phyloP scores from a whole-genome alignment of 75 land plant species.

The Gnetum montanum region DNA sequence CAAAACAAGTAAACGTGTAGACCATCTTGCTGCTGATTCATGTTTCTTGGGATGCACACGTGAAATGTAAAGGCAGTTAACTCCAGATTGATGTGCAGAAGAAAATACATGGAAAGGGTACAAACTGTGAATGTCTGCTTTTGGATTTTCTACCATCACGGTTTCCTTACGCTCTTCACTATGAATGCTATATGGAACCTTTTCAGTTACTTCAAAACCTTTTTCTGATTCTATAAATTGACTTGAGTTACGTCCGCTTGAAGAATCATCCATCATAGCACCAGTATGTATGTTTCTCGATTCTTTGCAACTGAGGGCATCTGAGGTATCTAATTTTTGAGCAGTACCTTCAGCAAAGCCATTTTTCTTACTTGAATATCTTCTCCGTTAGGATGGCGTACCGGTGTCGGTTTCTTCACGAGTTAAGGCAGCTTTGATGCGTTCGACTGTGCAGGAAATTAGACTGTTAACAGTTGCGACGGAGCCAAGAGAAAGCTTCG shows the following conservation, averaged over 20 bases:
- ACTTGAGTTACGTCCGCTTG: too few relatives aligned
- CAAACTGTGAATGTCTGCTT: conserved; percentile 15
- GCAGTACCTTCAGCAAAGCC: neutral
- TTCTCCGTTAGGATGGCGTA: too few relatives aligned
- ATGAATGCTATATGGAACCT: neutral
- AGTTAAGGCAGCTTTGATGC: conserved; percentile 15
- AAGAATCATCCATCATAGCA: too few relatives aligned
- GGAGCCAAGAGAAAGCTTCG: conserved; percentile 19
- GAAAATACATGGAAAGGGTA: conserved; percentile 39
- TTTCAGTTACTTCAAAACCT: neutral
- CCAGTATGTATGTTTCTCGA: neutral
- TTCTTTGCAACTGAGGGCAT: neutral
- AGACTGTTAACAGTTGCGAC: conserved; percentile 18
- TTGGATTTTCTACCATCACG: neutral
- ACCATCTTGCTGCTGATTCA: neutral
- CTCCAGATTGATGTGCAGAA: conserved; percentile 85
- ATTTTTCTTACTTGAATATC: conserved; percentile 16
- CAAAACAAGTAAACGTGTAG: conserved; percentile 23
- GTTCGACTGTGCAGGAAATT: conserved; percentile 21
- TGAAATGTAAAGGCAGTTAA: conserved; percentile 73
- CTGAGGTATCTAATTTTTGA: neutral
- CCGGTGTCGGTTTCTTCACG: too few relatives aligned
- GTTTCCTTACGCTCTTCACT: neutral
- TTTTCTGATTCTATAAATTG: neutral
- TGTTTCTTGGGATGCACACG: neutral